Percentiles rank a stretch among this genome's conserved stretches.
phyloP scores from a whole-genome alignment of 139 green algal species.

The Chlamydomonas sphaeroides region DNA sequence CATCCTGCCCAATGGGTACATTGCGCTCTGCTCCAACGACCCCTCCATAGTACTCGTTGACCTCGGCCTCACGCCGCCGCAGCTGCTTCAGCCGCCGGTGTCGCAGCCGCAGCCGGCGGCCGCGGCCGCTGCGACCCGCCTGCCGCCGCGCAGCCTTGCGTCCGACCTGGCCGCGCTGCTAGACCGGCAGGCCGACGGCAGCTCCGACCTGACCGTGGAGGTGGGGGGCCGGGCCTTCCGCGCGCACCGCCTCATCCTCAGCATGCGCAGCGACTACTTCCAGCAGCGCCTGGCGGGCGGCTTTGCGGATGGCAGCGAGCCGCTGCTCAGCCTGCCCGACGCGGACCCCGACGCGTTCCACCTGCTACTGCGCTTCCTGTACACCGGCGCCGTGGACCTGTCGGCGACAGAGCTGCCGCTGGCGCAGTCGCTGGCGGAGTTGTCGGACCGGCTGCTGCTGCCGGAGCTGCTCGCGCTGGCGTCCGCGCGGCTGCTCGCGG shows the following conservation, averaged over 20 bases:
- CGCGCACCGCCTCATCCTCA: not conserved
- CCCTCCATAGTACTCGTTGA: too few species aligned
- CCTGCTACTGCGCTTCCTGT: not conserved
- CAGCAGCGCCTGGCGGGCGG: not conserved
- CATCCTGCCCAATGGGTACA: too few species aligned
- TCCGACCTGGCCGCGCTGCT: not conserved
- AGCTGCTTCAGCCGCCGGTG: too few species aligned
- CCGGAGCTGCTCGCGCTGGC: not conserved
- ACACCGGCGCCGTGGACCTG: not conserved
- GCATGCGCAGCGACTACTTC: not conserved
- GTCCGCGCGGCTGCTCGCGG: too few species aligned
- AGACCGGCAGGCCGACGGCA: not conserved
- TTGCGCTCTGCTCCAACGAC: too few species aligned
- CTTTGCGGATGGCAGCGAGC: not conserved
- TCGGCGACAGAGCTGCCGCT: not conserved
- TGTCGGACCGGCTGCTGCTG: conserved; percentile 11
- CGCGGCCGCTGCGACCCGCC: too few species aligned
- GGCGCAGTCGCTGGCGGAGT: not conserved
- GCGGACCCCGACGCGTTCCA: not conserved
- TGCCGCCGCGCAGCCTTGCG: not conserved
- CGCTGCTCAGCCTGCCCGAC: not conserved
- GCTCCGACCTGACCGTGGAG: not conserved
- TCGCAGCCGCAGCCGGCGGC: too few species aligned
- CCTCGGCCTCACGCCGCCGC: too few species aligned
- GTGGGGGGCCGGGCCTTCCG: not conserved